These are phyloP conservation scores for Pistacia atlantica DNA, from an alignment of 345 rosid species.

Conservation along the genomic window DNA sequence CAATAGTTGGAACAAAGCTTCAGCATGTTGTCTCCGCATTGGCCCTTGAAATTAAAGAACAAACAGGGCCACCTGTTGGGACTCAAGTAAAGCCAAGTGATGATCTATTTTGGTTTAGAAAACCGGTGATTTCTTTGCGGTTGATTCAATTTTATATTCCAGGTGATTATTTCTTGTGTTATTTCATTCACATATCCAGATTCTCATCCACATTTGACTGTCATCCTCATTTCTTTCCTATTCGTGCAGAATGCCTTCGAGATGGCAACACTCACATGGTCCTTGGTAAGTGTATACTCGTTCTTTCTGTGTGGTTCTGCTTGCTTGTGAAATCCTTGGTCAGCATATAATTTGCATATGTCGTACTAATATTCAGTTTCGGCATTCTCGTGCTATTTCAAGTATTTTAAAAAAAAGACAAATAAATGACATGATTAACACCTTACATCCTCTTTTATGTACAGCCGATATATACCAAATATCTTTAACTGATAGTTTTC, in stretches of 20 bases:
- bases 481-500: not conserved
- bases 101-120: conserved; percentile 91
- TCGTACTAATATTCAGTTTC: not conserved
- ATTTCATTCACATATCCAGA: not conserved
- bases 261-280: conserved; percentile 97
- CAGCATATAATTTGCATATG: not conserved
- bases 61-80: conserved; percentile 58
- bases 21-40: conserved; percentile 85
- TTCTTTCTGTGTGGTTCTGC: not conserved
- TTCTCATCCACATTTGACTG: not conserved
- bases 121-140: conserved; percentile 74
- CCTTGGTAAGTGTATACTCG: conserved; percentile 52
- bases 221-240: conserved; percentile 13
- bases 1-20: conserved; percentile 58
- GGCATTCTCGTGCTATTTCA: no score
- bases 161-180: conserved; percentile 37
- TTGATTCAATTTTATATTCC: conserved; percentile 90
- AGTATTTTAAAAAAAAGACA: not conserved
- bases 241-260: conserved; percentile 86
- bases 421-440: not conserved
- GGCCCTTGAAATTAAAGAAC: conserved; percentile 84
- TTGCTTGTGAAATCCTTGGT: not conserved
- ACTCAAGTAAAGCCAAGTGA: conserved; percentile 92
- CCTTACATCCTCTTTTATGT: no score
- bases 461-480: no score